Percentiles rank a stretch among this genome's conserved stretches.
These are phyloP conservation scores for Colletotrichum destructivum DNA, from an alignment of 2,329 filamentous ascomycete genomes.

Conservation along the genomic window DNA sequence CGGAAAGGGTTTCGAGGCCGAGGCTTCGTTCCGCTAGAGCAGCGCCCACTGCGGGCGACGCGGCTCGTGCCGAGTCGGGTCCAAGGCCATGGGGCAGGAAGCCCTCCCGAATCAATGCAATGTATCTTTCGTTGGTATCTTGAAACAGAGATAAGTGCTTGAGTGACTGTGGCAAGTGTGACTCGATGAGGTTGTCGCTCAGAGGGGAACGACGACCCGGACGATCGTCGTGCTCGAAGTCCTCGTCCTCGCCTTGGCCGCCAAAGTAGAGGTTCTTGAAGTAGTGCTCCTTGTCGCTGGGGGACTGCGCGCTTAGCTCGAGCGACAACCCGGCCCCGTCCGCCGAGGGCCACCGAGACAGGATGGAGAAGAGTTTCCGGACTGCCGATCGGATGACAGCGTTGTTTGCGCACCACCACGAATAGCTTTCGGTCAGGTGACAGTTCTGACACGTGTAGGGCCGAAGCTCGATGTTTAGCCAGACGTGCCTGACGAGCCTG, in stretches of 20 bases:
- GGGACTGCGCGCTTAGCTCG: constrained; percentile 53
- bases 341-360: constrained; percentile 47
- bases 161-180: constrained; percentile 46
- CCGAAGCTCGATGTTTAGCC: constrained; percentile 49
- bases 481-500: constrained; percentile 50
- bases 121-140: constrained; percentile 46
- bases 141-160: constrained; percentile 48
- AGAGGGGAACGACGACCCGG: too few species aligned
- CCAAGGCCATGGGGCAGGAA: too few species aligned
- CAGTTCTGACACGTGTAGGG: constrained; percentile 46
- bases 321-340: constrained; percentile 47
- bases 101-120: not conserved
- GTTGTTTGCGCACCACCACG: not conserved
- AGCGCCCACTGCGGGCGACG: constrained; percentile 26
- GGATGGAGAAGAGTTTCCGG: constrained; percentile 50
- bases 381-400: constrained; percentile 44
- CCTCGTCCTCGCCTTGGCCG: constrained; percentile 45
- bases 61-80: not conserved
- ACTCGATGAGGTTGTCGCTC: constrained; percentile 29
- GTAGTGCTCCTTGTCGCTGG: constrained; percentile 54
- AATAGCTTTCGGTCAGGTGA: constrained; percentile 4
- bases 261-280: constrained; percentile 51
- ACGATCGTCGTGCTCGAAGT: not conserved
- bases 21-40: constrained; percentile 48
- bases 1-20: constrained; percentile 40